Evolutionary conservation across 2,329 filamentous ascomycete species (phyloP), one percentile per base, ranked within the genome.

Genomic region (Penicillium glabrum): DNA sequence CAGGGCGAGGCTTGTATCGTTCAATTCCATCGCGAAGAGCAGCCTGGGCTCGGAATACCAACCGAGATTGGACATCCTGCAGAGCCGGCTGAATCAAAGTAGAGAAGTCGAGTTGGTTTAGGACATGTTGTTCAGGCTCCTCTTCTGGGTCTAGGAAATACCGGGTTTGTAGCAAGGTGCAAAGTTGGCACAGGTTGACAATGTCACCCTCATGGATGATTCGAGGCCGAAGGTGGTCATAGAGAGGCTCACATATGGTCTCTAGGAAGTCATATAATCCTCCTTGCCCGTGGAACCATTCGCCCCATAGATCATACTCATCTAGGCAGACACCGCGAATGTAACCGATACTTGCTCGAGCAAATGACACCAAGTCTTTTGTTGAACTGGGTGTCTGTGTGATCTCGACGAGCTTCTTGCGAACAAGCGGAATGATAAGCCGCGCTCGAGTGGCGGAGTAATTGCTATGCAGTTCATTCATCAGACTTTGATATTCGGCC

Each of bases 161-260:
- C 16, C 84, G 80, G 11, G 84, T 87, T 68, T 89, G 86, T 7
- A 89, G 78, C 27, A 88, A 74, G 7, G 84, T 85, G 65, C 86
- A 89, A 1, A 89, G 77, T 65, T 89, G 86, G 68, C 86, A 89
- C 2, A 89, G 78, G 67, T 85, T 87, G 51, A 87, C 76, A 26
- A 89, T 79, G 60, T 87, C 84, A 14, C 82, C 86, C 67, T 89
- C 86, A 59, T 86, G 86, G 56, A 89, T 87, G 19, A 85, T 87
- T 45, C 83, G 79, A 8, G 86, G 86, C 50, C 85, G 79, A 26
- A 89, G 75, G 65, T 88, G 80, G 63, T 89, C 86, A 65, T 88
- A 88, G 27, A 89, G 76, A 3, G 86, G 86, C 68, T 89, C 86
- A 67, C 86, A 87, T 46, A 89, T 77, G 19, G 84, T 82, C 68